These are phyloP conservation scores for Hanseniaspora occidentalis DNA, from an alignment of 805 yeast species.

Conservation along the genomic window DNA sequence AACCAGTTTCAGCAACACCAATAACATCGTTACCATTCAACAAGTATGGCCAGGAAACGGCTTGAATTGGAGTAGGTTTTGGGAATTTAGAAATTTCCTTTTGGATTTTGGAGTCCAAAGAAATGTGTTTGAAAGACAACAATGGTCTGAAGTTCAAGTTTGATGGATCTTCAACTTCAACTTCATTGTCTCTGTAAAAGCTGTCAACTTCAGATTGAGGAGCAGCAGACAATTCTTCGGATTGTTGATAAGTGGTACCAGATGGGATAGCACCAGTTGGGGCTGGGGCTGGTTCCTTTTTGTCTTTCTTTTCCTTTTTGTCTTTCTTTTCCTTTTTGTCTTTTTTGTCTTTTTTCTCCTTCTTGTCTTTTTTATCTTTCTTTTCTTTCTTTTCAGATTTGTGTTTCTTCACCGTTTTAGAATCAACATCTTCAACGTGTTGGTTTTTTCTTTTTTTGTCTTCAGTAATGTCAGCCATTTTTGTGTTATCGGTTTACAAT, in stretches of 20 bases:
- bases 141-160: slow-evolving; percentile 50
- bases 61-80: slow-evolving; percentile 91
- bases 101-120: slow-evolving; percentile 43
- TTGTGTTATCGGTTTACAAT: slow-evolving; percentile 1
- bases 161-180: slow-evolving; percentile 60
- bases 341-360: slow-evolving; percentile 19
- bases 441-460: slow-evolving; percentile 29
- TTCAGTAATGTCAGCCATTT: slow-evolving; percentile 25
- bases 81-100: slow-evolving; percentile 59
- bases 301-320: slow-evolving; percentile 29
- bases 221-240: slow-evolving; percentile 26
- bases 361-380: slow-evolving; percentile 17
- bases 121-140: slow-evolving; percentile 50
- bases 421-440: slow-evolving; percentile 22
- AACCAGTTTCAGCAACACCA: slow-evolving; percentile 98
- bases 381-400: slow-evolving; percentile 23
- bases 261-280: slow-evolving; percentile 6
- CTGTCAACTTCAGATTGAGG: slow-evolving; percentile 45
- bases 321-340: slow-evolving; percentile 24
- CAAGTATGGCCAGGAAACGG: slow-evolving; percentile 88
- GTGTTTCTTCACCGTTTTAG: slow-evolving; percentile 18
- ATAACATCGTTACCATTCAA: slow-evolving; percentile 71
- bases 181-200: slow-evolving; percentile 61
- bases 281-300: slow-evolving; percentile 12
- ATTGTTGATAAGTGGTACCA: slow-evolving; percentile 26